Conservation (phyloP, 2,329 filamentous ascomycete species). For the Trichoderma arundinaceum region DNA sequence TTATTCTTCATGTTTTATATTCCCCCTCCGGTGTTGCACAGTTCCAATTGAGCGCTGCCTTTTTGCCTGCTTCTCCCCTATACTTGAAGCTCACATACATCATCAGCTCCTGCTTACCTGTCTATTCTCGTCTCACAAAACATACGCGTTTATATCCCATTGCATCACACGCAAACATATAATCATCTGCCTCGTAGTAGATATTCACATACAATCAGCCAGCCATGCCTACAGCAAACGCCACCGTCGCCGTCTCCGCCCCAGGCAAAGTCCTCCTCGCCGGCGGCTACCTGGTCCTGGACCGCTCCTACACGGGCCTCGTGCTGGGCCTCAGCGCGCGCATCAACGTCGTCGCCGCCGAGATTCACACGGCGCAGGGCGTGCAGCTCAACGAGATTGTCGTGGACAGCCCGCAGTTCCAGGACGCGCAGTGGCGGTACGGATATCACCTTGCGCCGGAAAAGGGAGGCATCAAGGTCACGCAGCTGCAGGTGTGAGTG, state of each 20-base stretch:
- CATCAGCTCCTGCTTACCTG: no score
- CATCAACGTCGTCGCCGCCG: slow-evolving; percentile 67
- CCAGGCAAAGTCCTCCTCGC: slow-evolving; percentile 96
- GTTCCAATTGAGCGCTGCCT: no score
- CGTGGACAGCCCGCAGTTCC: slow-evolving; percentile 90
- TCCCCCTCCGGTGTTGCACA: no score
- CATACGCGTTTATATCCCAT: no score
- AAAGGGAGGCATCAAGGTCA: slow-evolving; percentile 79
- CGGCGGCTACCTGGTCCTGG: slow-evolving; percentile 93
- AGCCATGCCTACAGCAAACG: slow-evolving; percentile 37
- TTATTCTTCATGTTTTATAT: no score
- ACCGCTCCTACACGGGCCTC: slow-evolving; percentile 80
- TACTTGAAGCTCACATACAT: no score
- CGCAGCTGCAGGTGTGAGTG: slow-evolving; percentile 78
- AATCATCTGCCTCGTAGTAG: no score
- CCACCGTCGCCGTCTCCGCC: slow-evolving; percentile 73
- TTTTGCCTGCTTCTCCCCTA: no score
- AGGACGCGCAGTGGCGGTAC: slow-evolving; percentile 86
- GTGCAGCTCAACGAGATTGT: slow-evolving; percentile 75
- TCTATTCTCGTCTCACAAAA: no score
- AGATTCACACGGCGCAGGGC: slow-evolving; percentile 61
- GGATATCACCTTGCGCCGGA: slow-evolving; percentile 72
- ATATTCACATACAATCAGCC: neutral
- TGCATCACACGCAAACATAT: no score
- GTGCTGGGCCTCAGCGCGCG: slow-evolving; percentile 71